Evolutionary conservation across 2,329 filamentous ascomycete species (phyloP), one percentile per base, ranked within the genome.

Genomic region (Xylariaceae sp.): DNA sequence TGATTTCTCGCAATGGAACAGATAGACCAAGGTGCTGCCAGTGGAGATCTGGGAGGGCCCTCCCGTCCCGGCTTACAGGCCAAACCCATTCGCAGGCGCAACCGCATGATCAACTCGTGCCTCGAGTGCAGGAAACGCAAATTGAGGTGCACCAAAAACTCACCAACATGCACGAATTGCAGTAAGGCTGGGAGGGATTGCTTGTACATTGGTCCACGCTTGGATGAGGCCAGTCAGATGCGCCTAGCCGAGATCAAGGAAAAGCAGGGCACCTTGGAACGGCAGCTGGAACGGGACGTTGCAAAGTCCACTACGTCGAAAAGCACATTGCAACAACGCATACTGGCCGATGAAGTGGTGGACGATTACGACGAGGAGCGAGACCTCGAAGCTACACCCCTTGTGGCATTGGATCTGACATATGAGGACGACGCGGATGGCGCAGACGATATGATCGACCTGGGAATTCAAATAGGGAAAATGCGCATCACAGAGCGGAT

Each of bases 241-340:
- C 82, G 81, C 52, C 70, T 89, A 40, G 84, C 82, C 3, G 82
- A 88, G 55, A 83, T 89, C 60, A 89, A 89, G 64, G 85, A 89
- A 61, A 83, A 84, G 62, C 85, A 89, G 63, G 84, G 83, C 19
- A 79, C 77, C 8, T 65, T 89, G 15, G 85, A 89, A 64, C 72
- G 79, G 39, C 77, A 81, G 41, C 69, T 89, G 4, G 85, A 88
- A 61, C 69, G 80, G 33, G 82, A 87, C 59, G 76, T 85, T 22
- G 79, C 78, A 13, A 72, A 73, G 41, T 69, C 65, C 9, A 59
- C 61, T 3, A 54, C 52, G 7, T 51, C 54, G 3, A 61, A 56
- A 43, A 54, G 39, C 34, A 42, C 50, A 17, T 31, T 60, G 42
- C 65, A 65, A 44, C 62, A 66, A 43, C 54, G 64, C 16, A 67